These are phyloP conservation scores for Vachellia pachyceras DNA, from an alignment of 306 rosid species.

Conservation along the genomic window DNA sequence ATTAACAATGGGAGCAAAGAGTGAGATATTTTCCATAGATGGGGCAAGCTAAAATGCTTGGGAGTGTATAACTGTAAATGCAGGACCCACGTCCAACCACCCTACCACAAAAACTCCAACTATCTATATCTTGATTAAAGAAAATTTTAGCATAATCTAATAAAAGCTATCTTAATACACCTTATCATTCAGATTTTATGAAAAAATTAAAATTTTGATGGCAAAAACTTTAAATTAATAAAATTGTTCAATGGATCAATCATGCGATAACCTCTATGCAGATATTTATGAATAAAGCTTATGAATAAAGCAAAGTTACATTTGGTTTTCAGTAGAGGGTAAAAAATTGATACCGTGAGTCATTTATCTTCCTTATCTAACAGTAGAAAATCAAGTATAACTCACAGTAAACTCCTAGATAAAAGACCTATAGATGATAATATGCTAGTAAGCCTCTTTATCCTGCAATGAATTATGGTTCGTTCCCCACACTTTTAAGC, in stretches of 20 bases:
- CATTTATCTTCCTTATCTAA: not conserved
- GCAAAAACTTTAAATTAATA: not conserved
- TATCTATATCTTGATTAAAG: not conserved
- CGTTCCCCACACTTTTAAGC: not conserved
- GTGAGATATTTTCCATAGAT: not conserved
- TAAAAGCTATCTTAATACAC: not conserved
- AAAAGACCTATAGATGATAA: not conserved
- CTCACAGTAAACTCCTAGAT: not conserved
- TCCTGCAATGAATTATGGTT: not conserved
- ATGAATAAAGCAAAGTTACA: not conserved
- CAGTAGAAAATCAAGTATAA: not conserved
- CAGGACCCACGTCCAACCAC: not conserved
- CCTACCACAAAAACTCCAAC: not conserved
- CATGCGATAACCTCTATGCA: not conserved
- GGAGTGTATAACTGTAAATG: not conserved
- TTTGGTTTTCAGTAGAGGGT: not conserved
- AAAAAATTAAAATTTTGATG: too few relatives aligned
- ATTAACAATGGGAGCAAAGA: not conserved
- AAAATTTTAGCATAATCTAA: not conserved
- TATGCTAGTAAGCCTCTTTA: not conserved
- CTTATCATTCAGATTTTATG: not conserved
- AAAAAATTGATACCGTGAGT: not conserved
- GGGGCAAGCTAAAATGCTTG: not conserved
- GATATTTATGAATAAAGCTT: not conserved
- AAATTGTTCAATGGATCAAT: not conserved